These are phyloP conservation scores for Collybia mongolica DNA, from an alignment of 768 basidiomycete species.

Conservation along the genomic window DNA sequence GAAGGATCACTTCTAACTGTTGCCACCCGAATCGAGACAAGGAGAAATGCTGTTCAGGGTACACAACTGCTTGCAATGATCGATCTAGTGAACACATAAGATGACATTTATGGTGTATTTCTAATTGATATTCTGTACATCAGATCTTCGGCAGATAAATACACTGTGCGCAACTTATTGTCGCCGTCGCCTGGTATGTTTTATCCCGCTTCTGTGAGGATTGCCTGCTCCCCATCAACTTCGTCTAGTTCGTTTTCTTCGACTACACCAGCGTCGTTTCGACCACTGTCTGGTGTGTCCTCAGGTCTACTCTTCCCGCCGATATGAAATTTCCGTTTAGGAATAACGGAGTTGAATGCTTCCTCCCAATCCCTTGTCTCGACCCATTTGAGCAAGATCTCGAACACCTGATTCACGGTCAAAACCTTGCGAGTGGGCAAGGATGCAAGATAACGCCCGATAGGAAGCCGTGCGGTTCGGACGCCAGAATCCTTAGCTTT, in stretches of 20 bases:
- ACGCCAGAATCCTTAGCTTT: constrained; percentile 77
- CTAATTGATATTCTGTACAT: background rate
- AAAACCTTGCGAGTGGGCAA: constrained; percentile 92
- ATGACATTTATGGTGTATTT: background rate
- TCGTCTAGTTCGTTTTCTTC: constrained; percentile 8
- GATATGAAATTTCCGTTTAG: constrained; percentile 81
- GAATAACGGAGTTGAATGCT: constrained; percentile 87
- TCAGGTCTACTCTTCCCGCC: constrained; percentile 29
- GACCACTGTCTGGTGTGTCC: constrained; percentile 5
- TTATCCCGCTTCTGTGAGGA: background rate
- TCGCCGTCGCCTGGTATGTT: no score
- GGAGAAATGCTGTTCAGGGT: no score
- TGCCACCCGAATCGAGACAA: no score
- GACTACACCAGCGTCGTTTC: constrained; percentile 13
- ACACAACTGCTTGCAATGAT: background rate
- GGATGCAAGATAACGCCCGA: constrained; percentile 84
- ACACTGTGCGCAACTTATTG: background rate
- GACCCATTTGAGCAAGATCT: constrained; percentile 90
- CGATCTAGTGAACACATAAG: background rate
- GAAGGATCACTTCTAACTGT: no score
- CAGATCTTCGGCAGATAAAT: background rate
- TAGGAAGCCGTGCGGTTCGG: constrained; percentile 88
- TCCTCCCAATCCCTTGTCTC: constrained; percentile 83
- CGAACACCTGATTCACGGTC: constrained; percentile 96
- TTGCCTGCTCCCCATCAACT: background rate